Percentiles rank a stretch among this genome's conserved stretches.
Evolutionary conservation across 345 rosid species (phyloP).

Genomic region (Mercurialis annua): DNA sequence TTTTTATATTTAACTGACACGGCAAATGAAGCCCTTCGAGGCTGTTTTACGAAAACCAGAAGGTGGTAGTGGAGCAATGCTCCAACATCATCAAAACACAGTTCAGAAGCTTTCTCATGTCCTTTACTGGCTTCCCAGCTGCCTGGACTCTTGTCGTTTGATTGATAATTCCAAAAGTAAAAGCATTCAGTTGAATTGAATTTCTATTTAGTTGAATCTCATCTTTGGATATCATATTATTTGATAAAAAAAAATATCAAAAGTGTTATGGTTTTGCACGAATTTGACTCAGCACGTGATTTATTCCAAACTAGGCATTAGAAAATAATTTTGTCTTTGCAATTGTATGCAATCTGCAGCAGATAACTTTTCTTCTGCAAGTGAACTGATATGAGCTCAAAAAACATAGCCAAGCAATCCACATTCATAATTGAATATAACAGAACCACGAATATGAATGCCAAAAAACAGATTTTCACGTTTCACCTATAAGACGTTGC

Average conservation of each 20-base stretch:
- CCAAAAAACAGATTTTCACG: neutral
- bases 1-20: neutral
- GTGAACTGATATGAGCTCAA: neutral
- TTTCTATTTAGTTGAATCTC: too few relatives aligned
- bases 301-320: too few relatives aligned
- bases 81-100: neutral
- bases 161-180: too few relatives aligned
- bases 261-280: too few relatives aligned
- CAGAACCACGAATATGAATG: conserved; percentile 3
- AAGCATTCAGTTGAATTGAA: too few relatives aligned
- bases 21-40: neutral
- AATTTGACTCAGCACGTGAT: too few relatives aligned
- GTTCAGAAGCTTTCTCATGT: neutral
- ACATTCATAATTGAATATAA: neutral
- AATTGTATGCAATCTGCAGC: too few relatives aligned
- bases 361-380: neutral
- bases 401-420: neutral
- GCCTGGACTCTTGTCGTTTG: neutral
- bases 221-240: too few relatives aligned
- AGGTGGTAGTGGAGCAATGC: neutral
- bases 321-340: too few relatives aligned
- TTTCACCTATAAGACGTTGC: neutral
- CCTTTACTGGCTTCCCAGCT: neutral
- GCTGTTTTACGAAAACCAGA: neutral
- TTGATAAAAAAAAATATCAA: too few relatives aligned